Evolutionary conservation across 2,329 filamentous ascomycete genomes (phyloP).

Genomic region (Fusarium incarnatum): DNA sequence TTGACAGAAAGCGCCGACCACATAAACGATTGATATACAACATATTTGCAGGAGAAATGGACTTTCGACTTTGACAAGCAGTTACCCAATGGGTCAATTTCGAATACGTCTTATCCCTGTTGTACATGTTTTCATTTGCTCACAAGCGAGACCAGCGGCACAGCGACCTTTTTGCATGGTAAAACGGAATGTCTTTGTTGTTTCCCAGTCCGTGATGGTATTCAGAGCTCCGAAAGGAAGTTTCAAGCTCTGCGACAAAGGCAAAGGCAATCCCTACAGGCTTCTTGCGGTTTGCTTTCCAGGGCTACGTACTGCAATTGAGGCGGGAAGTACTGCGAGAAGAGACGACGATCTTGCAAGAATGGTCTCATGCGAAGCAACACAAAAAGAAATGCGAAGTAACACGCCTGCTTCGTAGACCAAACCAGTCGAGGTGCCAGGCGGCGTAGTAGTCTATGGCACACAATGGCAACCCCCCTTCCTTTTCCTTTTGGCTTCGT

Average conservation of each 20-base stretch:
- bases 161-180: background rate
- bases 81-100: background rate
- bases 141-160: background rate
- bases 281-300: background rate
- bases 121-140: background rate
- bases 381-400: background rate
- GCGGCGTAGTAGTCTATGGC: background rate
- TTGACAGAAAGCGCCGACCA: background rate
- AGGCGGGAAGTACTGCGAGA: slow-evolving; percentile 11
- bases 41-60: background rate
- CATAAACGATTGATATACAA: background rate
- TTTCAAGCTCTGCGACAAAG: background rate
- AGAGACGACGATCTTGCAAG: background rate
- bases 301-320: background rate
- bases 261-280: background rate
- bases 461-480: background rate
- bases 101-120: background rate
- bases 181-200: background rate
- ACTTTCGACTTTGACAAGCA: background rate
- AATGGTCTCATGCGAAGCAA: slow-evolving; percentile 1
- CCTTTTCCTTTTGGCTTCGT: background rate
- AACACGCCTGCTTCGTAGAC: background rate
- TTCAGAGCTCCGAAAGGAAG: background rate
- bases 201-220: background rate
- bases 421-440: background rate